Percentiles rank a stretch among this genome's conserved stretches.
Evolutionary conservation across 176 grass and related monocot genomes (phyloP).

Genomic region (Rhynchospora tenuis): DNA sequence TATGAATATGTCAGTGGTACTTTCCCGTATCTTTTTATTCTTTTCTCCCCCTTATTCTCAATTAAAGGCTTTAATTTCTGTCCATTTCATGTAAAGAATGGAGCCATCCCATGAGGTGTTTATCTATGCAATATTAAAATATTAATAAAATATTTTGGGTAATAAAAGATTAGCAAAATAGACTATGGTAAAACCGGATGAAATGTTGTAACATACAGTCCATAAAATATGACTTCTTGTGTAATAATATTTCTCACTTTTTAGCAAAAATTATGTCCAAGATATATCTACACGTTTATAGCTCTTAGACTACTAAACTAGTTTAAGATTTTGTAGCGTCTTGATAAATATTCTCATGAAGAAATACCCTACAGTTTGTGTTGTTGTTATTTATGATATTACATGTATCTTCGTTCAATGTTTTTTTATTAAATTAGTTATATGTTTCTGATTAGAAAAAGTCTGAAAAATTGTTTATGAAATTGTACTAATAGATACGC

Average conservation of each 20-base stretch:
- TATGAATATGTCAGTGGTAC: slow-evolving; percentile 21
- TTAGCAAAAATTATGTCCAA: neutral
- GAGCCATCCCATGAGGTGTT: neutral
- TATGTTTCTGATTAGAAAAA: too few species aligned
- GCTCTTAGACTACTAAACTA: neutral
- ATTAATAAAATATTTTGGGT: too few species aligned
- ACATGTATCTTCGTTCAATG: too few species aligned
- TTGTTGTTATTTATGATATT: neutral
- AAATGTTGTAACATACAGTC: too few species aligned
- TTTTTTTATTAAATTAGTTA: too few species aligned
- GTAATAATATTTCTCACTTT: too few species aligned
- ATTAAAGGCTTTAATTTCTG: neutral
- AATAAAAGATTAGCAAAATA: too few species aligned
- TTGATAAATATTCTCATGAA: neutral
- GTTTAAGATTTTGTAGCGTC: neutral
- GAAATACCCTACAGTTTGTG: neutral
- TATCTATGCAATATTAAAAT: too few species aligned
- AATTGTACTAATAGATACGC: too few species aligned
- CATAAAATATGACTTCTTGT: too few species aligned
- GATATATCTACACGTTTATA: neutral
- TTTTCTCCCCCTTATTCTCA: neutral
- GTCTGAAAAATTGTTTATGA: too few species aligned
- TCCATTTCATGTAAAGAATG: neutral
- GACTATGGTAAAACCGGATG: too few species aligned
- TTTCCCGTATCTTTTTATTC: slow-evolving; percentile 13